Percentiles rank a stretch among this genome's conserved stretches.
These are phyloP conservation scores for Pseudocercospora macadamiae DNA, from an alignment of 2,329 filamentous ascomycete genomes.

Conservation along the genomic window DNA sequence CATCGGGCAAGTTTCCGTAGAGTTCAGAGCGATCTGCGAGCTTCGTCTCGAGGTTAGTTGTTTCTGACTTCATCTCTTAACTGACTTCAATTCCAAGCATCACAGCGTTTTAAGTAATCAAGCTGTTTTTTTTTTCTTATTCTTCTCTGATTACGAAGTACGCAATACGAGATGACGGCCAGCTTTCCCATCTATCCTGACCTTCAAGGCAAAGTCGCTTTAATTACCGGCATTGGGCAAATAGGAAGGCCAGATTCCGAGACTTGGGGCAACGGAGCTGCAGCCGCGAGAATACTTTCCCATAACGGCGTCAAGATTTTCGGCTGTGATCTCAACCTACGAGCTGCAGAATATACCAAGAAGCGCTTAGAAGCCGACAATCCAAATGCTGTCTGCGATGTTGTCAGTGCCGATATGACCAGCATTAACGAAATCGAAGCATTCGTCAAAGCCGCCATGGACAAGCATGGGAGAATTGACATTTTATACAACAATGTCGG, in stretches of 20 bases:
- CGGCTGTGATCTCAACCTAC: constrained; percentile 37
- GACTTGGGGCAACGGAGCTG: constrained; percentile 57
- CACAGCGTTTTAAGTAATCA: too few relatives aligned
- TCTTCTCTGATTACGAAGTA: too few relatives aligned
- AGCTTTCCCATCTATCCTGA: constrained; percentile 33
- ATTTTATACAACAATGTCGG: constrained; percentile 57
- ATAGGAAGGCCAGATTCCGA: constrained; percentile 37
- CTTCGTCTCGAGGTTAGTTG: constrained; percentile 16
- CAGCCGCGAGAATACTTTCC: constrained; percentile 53
- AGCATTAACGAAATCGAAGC: constrained; percentile 53
- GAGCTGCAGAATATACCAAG: constrained; percentile 32
- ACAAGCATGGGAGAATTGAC: constrained; percentile 51
- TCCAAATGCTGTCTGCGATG: constrained; percentile 43
- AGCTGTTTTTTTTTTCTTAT: too few relatives aligned
- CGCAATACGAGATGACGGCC: too few relatives aligned
- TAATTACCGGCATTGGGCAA: constrained; percentile 52
- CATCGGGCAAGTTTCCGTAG: background rate
- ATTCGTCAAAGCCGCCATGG: constrained; percentile 41
- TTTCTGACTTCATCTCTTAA: background rate
- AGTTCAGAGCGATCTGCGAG: background rate
- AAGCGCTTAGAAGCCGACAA: constrained; percentile 43
- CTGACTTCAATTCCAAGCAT: too few relatives aligned
- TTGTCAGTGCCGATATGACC: constrained; percentile 49
- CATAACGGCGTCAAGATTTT: constrained; percentile 55
- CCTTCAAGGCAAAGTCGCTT: constrained; percentile 48